Percentiles rank a stretch among this genome's conserved stretches.
Evolutionary conservation across 2,329 filamentous ascomycete genomes (phyloP).

Genomic region (Stemphylium lycopersici): DNA sequence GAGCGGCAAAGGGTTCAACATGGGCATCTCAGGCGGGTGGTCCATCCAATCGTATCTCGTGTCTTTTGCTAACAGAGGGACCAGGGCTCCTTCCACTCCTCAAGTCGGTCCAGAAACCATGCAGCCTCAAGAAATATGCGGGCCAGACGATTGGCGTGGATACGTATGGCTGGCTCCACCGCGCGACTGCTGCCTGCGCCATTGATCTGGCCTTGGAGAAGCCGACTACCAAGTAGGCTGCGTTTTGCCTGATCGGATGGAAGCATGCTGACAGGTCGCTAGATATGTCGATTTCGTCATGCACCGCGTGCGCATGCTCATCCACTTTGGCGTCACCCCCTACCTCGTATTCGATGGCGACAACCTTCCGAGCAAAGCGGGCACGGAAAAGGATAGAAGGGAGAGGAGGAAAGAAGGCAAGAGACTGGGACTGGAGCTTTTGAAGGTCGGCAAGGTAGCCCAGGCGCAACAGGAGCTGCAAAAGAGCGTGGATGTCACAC

Average conservation of each 20-base stretch:
- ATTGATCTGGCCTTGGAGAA: constrained; percentile 88
- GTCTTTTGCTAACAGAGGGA: constrained; percentile 22
- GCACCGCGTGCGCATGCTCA: constrained; percentile 89
- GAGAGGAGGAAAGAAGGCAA: constrained; percentile 78
- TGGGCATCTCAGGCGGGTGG: constrained; percentile 50
- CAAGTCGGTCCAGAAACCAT: constrained; percentile 93
- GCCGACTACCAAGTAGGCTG: constrained; percentile 79
- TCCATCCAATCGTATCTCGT: constrained; percentile 26
- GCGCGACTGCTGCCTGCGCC: constrained; percentile 87
- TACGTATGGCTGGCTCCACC: constrained; percentile 97
- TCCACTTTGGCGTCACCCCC: constrained; percentile 91
- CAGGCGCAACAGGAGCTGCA: constrained; percentile 88
- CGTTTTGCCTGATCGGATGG: background rate
- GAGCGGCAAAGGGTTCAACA: constrained; percentile 38
- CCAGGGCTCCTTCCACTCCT: constrained; percentile 87
- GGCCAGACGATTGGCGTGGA: constrained; percentile 94
- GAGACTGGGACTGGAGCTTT: constrained; percentile 74
- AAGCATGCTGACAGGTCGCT: constrained; percentile 17
- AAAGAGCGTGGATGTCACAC: constrained; percentile 94
- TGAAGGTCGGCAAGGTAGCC: constrained; percentile 78
- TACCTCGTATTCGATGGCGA: constrained; percentile 97
- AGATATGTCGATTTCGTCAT: constrained; percentile 92
- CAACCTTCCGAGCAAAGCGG: constrained; percentile 89
- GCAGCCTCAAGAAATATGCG: constrained; percentile 81
- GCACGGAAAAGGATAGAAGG: constrained; percentile 79